Evolutionary conservation across 148 eudicot genomes (phyloP), one percentile per base, ranked within the genome.

Genomic region (Vaccinium darrowii): DNA sequence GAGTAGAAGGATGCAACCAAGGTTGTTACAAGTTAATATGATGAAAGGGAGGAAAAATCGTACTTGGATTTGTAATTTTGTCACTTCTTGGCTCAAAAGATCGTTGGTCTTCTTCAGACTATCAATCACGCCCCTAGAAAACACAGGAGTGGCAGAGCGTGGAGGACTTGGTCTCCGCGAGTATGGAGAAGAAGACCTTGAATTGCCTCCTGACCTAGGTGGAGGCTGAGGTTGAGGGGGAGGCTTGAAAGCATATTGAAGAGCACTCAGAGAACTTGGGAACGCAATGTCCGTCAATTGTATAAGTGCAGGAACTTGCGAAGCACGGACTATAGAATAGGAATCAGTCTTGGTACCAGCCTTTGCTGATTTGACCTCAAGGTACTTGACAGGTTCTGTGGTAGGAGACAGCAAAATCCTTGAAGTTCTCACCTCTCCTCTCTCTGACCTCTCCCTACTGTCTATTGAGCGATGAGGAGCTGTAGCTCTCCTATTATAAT

Each of bases 91-190:
- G 85, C 88, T 90, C 81, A 96, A 84, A 85, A 89, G 88, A 43
- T 94, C 98, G 84, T 94, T 95, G 16, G 98, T 87, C 88, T 89
- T 95, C 89, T 87, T 93, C n/a, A 96, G 92, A 87, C 90, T 91
- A 87, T 96, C 99, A 87, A 90, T 87, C 33, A 91, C 90, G 65
- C 94, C 95, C 88, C 95, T 91, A 36, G 98, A 92, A 54, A 88
- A 88, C 2, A 91, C 89, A 36, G 99, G 95, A 65, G 94, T 83
- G 5, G 90, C 85, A 23, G 93, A 84, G 69, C 94, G 93, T 57
- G 99, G 92, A 72, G 98, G 95, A 80, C 97, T 91, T 9, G 95
- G 91, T 81, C 91, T 89, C 82, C 94, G 90, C 14, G 98, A 78
- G 81, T 86, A 88, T 19, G 97, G 94, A 56, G 98, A 93, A 84